These are phyloP conservation scores for Akanthomyces lecanii DNA, from an alignment of 2,329 filamentous ascomycete genomes.

Conservation along the genomic window DNA sequence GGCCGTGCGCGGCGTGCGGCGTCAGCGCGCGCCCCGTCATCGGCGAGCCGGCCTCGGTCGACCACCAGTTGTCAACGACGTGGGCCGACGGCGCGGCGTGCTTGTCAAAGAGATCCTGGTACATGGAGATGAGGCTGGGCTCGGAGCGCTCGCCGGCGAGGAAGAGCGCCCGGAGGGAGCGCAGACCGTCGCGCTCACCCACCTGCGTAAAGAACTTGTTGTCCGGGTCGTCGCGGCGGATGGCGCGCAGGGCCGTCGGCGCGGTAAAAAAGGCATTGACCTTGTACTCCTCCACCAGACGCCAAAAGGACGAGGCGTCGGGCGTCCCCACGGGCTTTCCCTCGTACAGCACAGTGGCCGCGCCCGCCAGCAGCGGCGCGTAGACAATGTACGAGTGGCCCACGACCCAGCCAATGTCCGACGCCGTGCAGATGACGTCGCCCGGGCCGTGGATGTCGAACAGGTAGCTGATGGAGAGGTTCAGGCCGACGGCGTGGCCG, in stretches of 20 bases:
- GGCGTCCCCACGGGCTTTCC: slow-evolving; percentile 92
- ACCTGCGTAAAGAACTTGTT: slow-evolving; percentile 60
- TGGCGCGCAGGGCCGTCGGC: slow-evolving; percentile 80
- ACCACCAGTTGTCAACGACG: slow-evolving; percentile 60
- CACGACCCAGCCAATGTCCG: slow-evolving; percentile 81
- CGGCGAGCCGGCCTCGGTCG: slow-evolving; percentile 54
- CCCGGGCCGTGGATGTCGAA: slow-evolving; percentile 80
- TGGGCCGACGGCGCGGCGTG: slow-evolving; percentile 60
- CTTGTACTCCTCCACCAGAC: slow-evolving; percentile 77
- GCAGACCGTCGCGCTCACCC: slow-evolving; percentile 67
- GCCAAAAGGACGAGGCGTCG: slow-evolving; percentile 83
- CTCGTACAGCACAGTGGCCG: slow-evolving; percentile 83
- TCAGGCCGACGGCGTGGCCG: slow-evolving; percentile 80
- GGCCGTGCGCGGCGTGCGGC: slow-evolving; percentile 55
- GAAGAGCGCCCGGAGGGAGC: slow-evolving; percentile 69
- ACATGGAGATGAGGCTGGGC: slow-evolving; percentile 76
- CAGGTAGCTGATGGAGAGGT: slow-evolving; percentile 75
- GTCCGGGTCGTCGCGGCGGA: slow-evolving; percentile 78
- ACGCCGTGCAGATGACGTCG: slow-evolving; percentile 69
- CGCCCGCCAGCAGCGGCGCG: slow-evolving; percentile 77
- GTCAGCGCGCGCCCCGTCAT: slow-evolving; percentile 53
- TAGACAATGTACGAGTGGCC: slow-evolving; percentile 80
- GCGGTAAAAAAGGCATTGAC: slow-evolving; percentile 84
- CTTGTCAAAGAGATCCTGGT: slow-evolving; percentile 65
- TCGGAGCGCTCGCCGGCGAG: slow-evolving; percentile 87